phyloP scores from a whole-genome alignment of 2,329 filamentous ascomycete genomes.

The Talaromyces sp. region DNA sequence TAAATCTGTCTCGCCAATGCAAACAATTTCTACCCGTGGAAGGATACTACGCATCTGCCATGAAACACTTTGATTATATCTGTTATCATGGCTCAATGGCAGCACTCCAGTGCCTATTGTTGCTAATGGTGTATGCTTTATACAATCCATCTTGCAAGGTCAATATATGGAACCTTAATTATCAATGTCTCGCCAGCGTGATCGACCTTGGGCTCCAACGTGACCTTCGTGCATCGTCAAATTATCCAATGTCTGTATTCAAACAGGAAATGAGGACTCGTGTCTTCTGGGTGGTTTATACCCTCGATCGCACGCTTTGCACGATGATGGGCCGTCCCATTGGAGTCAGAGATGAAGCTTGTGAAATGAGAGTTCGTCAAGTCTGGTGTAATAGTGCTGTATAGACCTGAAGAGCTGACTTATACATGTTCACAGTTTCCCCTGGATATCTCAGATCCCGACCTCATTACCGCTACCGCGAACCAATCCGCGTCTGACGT shows the following conservation, averaged over 20 bases:
- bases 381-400: neutral
- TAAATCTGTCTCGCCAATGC: conserved; percentile 44
- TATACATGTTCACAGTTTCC: neutral
- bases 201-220: conserved; percentile 54
- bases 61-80: conserved; percentile 47
- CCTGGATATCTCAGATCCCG: conserved; percentile 8
- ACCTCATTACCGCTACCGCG: neutral
- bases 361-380: conserved; percentile 48
- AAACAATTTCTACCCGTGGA: conserved; percentile 48
- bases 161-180: conserved; percentile 56
- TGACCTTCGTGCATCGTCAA: conserved; percentile 42
- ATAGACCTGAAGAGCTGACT: neutral
- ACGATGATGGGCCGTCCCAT: conserved; percentile 58
- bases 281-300: conserved; percentile 56
- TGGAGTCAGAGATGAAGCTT: conserved; percentile 54
- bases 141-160: conserved; percentile 50
- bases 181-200: conserved; percentile 52
- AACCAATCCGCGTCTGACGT: neutral
- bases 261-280: conserved; percentile 55
- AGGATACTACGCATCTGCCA: conserved; percentile 49
- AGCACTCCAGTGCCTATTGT: conserved; percentile 49
- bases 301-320: conserved; percentile 50
- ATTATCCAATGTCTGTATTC: conserved; percentile 43
- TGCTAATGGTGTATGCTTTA: conserved; percentile 48
- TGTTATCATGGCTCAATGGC: conserved; percentile 50